Percentiles rank a stretch among this genome's conserved stretches.
Evolutionary conservation across 2,329 filamentous ascomycete species (phyloP).

Genomic region (Sarocladium brachiariae): DNA sequence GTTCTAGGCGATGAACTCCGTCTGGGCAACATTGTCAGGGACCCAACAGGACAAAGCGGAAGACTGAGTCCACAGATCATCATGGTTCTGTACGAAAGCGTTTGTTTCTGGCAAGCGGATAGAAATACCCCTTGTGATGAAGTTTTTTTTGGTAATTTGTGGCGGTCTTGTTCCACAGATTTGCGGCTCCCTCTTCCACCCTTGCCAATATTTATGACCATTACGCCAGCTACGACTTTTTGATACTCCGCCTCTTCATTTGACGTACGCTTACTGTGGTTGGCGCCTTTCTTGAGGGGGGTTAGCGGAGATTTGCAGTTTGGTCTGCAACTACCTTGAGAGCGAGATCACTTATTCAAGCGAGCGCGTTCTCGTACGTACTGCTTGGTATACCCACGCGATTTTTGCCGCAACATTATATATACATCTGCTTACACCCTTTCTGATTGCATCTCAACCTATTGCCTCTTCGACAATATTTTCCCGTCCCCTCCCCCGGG

Average conservation of each 20-base stretch:
- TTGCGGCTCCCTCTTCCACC: neutral
- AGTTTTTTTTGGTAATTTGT: neutral
- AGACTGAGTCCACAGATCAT: neutral
- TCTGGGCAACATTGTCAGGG: no score
- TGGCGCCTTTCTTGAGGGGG: no score
- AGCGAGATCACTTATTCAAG: neutral
- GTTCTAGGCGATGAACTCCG: slow-evolving; percentile 31
- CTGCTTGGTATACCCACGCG: slow-evolving; percentile 9
- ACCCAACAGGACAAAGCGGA: neutral
- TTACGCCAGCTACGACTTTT: slow-evolving; percentile 5
- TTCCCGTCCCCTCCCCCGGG: no score
- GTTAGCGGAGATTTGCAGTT: no score
- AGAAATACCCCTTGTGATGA: slow-evolving; percentile 1
- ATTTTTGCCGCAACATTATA: neutral
- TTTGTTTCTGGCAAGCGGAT: slow-evolving; percentile 6
- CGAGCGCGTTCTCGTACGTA: neutral
- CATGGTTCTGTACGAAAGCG: neutral
- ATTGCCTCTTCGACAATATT: no score
- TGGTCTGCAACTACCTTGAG: no score
- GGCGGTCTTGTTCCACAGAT: neutral
- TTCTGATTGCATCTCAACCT: no score
- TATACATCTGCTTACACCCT: no score
- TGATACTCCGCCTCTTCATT: neutral
- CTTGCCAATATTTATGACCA: neutral
- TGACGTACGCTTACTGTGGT: neutral